phyloP scores from a whole-genome alignment of 495 filamentous ascomycete genomes.

The Hypoxylon lenormandii region DNA sequence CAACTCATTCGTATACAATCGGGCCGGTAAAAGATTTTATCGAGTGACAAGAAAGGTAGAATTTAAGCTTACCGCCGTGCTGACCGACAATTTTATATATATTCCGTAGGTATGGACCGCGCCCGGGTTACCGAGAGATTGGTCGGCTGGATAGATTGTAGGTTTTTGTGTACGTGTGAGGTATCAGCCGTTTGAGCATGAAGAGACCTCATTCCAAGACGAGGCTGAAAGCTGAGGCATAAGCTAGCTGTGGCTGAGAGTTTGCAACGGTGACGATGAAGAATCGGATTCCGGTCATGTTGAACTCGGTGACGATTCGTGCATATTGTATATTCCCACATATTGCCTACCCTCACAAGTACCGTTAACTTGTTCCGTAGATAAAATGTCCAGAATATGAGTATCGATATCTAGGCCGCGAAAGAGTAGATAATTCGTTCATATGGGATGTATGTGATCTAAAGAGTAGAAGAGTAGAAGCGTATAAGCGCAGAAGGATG shows the following conservation, averaged over 20 bases:
- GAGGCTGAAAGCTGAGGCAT: conserved; percentile 35
- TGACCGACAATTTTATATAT: conserved; percentile 37
- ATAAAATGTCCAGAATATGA: too few relatives aligned
- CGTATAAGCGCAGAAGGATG: too few relatives aligned
- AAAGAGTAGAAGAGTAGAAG: too few relatives aligned
- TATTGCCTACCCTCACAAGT: too few relatives aligned
- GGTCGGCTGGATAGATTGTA: conserved; percentile 15
- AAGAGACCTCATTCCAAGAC: conserved; percentile 23
- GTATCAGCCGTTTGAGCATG: conserved; percentile 39
- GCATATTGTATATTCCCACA: too few relatives aligned
- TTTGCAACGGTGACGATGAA: conserved; percentile 3
- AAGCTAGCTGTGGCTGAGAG: not conserved
- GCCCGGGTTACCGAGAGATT: conserved; percentile 37
- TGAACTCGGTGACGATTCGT: too few relatives aligned
- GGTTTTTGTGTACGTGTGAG: conserved; percentile 25
- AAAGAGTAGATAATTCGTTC: too few relatives aligned
- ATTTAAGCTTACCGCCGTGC: conserved; percentile 47
- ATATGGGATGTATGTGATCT: too few relatives aligned
- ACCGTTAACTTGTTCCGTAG: too few relatives aligned
- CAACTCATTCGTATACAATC: conserved; percentile 44
- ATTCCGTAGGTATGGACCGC: conserved; percentile 18
- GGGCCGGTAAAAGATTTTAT: conserved; percentile 38
- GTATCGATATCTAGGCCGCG: too few relatives aligned
- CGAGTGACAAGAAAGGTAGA: conserved; percentile 31
- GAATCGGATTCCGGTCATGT: conserved; percentile 1